Evolutionary conservation across 1,139 yeast genomes (phyloP), one percentile per base, ranked within the genome.

Genomic region (Dujonia santamariae): DNA sequence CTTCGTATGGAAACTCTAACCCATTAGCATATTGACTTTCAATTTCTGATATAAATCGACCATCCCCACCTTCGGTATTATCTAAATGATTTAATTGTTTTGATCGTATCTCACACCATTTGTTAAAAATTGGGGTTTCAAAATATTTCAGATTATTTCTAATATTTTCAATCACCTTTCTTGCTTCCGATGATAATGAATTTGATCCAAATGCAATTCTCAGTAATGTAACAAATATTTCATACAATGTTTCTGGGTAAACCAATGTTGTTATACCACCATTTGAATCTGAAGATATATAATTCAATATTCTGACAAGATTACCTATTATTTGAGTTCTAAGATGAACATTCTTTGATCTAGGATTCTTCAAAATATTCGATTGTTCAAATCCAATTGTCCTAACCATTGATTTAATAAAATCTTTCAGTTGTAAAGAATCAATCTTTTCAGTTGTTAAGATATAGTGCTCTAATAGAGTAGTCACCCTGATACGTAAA

Each of bases 1-100:
- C 72, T 40, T 77, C 82, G 52, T 80, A 82, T 3, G 77, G 72
- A 41, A 76, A 72, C 45, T 80, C 87, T 14, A 79, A 51, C 2
- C 85, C 85, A 48, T 79, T 78, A 32, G 78, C 62, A 36, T 51
- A 61, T 27, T 67, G 72, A 36, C 63, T 54, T 45, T 69, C 74
- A 3, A 59, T 46, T 28, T 58, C 59, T 4, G 67, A 65, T 30
- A 56, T 41, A 18, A 36, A 28, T 17, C 23, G 46, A 39, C 7
- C 51, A 6, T 27, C 20, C 6, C 22, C 31, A 7, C 9, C 16
- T 19, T 17, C n/a, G 19, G 25, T 34, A 18, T 35, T 36, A 4
- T 44, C 44, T 9, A 61, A 36, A 44, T 72, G 75, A 32, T 61
- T 55, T 19, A 69, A 43, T 28, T 65, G 67, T 35, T 72, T 45